Conservation (phyloP, 2,329 filamentous ascomycete species). For the Zopfia rhizophila region DNA sequence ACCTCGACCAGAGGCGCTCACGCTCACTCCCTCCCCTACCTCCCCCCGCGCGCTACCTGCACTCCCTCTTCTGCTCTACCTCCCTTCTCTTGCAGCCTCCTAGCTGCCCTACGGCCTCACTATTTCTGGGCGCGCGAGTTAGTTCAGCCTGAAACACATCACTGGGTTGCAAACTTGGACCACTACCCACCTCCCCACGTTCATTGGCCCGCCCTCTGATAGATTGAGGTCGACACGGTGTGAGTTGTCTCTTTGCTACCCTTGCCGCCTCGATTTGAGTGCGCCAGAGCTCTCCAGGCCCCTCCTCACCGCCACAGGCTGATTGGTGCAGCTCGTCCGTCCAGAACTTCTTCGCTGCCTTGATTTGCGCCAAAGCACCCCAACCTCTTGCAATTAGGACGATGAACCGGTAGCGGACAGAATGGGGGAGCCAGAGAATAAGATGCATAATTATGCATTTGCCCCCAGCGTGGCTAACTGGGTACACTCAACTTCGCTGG, state of each 20-base stretch:
- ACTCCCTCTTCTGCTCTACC: conserved; percentile 12
- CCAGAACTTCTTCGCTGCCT: conserved; percentile 25
- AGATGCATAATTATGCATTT: conserved; percentile 43
- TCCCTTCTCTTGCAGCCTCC: background rate
- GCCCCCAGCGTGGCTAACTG: conserved; percentile 43
- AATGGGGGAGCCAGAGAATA: conserved; percentile 44
- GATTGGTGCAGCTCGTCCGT: conserved; percentile 34
- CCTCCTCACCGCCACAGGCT: conserved; percentile 32
- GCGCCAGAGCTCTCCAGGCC: conserved; percentile 29
- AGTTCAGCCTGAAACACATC: conserved; percentile 38
- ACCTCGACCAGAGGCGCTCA: conserved; percentile 7
- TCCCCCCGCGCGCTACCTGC: conserved; percentile 12
- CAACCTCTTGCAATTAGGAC: conserved; percentile 33
- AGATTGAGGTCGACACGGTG: conserved; percentile 30
- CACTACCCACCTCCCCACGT: conserved; percentile 24
- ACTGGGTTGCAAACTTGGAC: conserved; percentile 27
- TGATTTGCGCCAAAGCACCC: conserved; percentile 37
- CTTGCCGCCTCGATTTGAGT: conserved; percentile 37
- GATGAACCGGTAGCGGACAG: conserved; percentile 39
- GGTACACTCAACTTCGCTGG: conserved; percentile 48
- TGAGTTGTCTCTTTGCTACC: conserved; percentile 43
- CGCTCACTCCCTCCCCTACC: conserved; percentile 4
- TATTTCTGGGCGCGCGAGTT: conserved; percentile 15
- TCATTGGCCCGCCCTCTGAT: conserved; percentile 34
- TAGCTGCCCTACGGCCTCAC: background rate